Base-by-base conservation (phyloP, 805 yeast genomes). In the Metschnikowia peoriensis region DNA sequence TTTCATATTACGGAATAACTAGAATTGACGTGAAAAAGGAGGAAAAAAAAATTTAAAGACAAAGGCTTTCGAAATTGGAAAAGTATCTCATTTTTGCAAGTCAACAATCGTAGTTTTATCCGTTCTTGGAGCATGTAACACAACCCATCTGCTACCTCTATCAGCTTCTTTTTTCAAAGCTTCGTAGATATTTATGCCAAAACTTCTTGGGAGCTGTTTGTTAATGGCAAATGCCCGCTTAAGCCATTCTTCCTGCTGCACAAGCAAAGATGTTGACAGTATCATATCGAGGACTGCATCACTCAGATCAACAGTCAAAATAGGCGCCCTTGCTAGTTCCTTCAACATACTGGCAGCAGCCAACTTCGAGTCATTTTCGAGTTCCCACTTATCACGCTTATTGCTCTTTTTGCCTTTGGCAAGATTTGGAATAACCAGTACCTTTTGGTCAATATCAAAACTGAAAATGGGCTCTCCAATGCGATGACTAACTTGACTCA, bases 261-360 rank as follows among this genome's bases (percentile, higher is more conserved):
- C 90, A 29, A 77, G 75, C n/a, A 89, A 68, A 0, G 96, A 86
- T 0, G 92, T 86, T 2, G 86, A 80, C 12, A 88, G 78, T 39
- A 93, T 88, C 79, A 91, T 88, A 47, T 91, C 93, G 55, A 94
- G 67, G 1, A 89, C 88, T 55, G 91, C 97, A 60, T 89, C 96
- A 55, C 86, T 78, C 4, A 82, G 83, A 64, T 93, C 98, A 35
- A 93, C 82, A 0, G 87, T 81, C 44, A 91, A 76, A 0, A 93
- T 80, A 0, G 97, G 93, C 0, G 94, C 85, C 22, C 72, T 69
- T 0, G 85, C 75, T 39, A 93, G 66, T 10, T 74, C 77, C 46
- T 78, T 76, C 40, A 90, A 64, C 44, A 86, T 72, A 3, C 71
- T 64, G 1, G 78, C 77, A 0, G 88, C 77, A 0, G 88, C 87